Conservation (phyloP, 768 basidiomycete species). For the Boletus rubroflammeus region DNA sequence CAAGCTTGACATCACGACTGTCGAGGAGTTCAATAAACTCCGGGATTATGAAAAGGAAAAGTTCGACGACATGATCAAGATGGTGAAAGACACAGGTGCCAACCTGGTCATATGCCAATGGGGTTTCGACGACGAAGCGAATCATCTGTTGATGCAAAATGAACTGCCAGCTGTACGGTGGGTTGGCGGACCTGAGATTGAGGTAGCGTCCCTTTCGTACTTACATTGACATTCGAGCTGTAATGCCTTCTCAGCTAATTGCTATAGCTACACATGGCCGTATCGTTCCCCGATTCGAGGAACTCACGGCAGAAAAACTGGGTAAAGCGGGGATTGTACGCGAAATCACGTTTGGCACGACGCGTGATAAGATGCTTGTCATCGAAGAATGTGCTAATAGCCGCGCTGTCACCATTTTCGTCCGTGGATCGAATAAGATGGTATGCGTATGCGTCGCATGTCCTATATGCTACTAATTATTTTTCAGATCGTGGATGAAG, state of each 20-base stretch:
- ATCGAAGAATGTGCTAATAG: slow-evolving; percentile 98
- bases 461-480: neutral
- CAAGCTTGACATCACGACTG: slow-evolving; percentile 93
- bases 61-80: slow-evolving; percentile 94
- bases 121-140: slow-evolving; percentile 99
- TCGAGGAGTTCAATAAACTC: slow-evolving; percentile 95
- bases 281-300: slow-evolving; percentile 97
- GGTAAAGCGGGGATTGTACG: slow-evolving; percentile 92
- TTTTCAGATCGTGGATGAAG: slow-evolving; percentile 93
- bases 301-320: slow-evolving; percentile 85
- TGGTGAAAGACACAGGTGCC: slow-evolving; percentile 94
- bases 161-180: slow-evolving; percentile 95
- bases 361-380: slow-evolving; percentile 98
- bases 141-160: slow-evolving; percentile 97
- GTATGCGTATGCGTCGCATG: slow-evolving; percentile 39
- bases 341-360: slow-evolving; percentile 95
- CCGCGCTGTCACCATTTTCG: slow-evolving; percentile 94
- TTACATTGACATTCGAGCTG: neutral
- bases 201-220: slow-evolving; percentile 46
- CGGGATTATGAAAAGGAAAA: slow-evolving; percentile 95
- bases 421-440: slow-evolving; percentile 99
- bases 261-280: slow-evolving; percentile 98
- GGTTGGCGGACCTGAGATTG: slow-evolving; percentile 99
- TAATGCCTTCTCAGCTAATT: slow-evolving; percentile 60
- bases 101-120: slow-evolving; percentile 99